Conservation (phyloP, 108 stramenopile species). For the Nitzschia putrida region DNA sequence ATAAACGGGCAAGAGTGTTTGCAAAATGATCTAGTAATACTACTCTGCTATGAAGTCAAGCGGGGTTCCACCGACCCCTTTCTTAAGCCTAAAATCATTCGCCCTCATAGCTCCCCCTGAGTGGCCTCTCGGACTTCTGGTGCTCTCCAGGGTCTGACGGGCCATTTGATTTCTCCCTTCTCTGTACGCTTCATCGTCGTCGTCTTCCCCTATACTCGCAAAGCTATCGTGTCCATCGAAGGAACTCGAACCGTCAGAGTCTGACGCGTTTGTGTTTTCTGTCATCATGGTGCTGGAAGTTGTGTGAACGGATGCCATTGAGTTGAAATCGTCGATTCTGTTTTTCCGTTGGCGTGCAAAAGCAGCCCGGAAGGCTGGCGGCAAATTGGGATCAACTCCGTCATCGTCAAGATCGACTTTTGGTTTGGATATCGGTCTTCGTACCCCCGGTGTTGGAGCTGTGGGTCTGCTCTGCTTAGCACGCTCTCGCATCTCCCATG, state of each 20-base stretch:
- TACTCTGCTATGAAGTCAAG: constrained; percentile 42
- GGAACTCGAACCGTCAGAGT: constrained; percentile 26
- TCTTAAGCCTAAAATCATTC: constrained; percentile 29
- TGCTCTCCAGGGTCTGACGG: constrained; percentile 24
- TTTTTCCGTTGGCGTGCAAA: constrained; percentile 23
- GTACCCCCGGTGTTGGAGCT: background rate
- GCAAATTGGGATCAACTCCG: constrained; percentile 24
- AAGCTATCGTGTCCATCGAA: constrained; percentile 39
- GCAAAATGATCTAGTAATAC: background rate
- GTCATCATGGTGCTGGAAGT: constrained; percentile 6
- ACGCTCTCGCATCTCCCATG: constrained; percentile 37
- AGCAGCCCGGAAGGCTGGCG: constrained; percentile 35
- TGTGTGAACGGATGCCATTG: constrained; percentile 30
- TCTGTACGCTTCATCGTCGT: constrained; percentile 43
- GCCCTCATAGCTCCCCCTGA: background rate
- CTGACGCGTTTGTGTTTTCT: constrained; percentile 1
- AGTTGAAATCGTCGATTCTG: constrained; percentile 28
- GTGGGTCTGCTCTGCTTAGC: constrained; percentile 17
- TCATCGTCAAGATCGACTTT: background rate
- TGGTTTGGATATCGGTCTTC: constrained; percentile 10
- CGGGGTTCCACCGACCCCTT: constrained; percentile 31
- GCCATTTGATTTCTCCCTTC: constrained; percentile 41
- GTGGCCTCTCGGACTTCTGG: background rate
- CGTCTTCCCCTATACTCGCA: constrained; percentile 36
- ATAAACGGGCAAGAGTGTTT: too few species aligned